phyloP scores from a whole-genome alignment of 495 filamentous ascomycete species.

The Acidiella bohemica region DNA sequence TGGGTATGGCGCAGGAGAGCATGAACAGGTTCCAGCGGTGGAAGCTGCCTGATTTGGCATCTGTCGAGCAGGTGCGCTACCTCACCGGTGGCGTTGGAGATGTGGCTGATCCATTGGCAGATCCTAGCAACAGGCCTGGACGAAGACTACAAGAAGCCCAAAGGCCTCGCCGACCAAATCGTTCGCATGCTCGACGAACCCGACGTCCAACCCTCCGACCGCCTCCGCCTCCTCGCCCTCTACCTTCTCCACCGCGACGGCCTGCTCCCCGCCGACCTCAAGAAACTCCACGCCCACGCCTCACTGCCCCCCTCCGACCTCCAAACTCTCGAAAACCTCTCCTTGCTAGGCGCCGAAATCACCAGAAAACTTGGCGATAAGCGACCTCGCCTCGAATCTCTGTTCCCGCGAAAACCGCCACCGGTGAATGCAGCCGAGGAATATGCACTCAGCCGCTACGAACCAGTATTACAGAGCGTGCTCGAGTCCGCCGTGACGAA shows the following conservation, averaged over 20 bases:
- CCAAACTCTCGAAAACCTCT: constrained; percentile 61
- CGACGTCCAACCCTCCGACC: constrained; percentile 50
- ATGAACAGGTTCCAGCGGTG: constrained; percentile 80
- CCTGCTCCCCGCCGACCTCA: constrained; percentile 71
- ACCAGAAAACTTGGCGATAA: constrained; percentile 65
- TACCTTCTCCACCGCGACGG: constrained; percentile 83
- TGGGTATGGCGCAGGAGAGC: constrained; percentile 95
- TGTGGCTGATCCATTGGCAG: constrained; percentile 26
- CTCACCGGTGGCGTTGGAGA: neutral
- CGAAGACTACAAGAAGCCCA: constrained; percentile 82
- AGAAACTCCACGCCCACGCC: constrained; percentile 73
- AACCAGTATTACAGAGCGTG: constrained; percentile 34
- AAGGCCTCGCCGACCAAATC: constrained; percentile 71
- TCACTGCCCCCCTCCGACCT: constrained; percentile 59
- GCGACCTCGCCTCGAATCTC: constrained; percentile 45
- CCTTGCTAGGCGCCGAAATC: constrained; percentile 64
- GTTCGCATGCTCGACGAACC: constrained; percentile 79
- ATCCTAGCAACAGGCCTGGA: constrained; percentile 82
- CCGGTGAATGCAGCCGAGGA: constrained; percentile 36
- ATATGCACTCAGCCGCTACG: constrained; percentile 48
- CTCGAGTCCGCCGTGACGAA: constrained; percentile 53
- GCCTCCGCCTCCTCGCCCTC: constrained; percentile 68
- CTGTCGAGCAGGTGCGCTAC: constrained; percentile 53
- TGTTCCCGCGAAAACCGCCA: constrained; percentile 51
- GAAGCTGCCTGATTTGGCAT: constrained; percentile 76